Conservation (phyloP, 2,329 filamentous ascomycete species). For the Phoma sp. region DNA sequence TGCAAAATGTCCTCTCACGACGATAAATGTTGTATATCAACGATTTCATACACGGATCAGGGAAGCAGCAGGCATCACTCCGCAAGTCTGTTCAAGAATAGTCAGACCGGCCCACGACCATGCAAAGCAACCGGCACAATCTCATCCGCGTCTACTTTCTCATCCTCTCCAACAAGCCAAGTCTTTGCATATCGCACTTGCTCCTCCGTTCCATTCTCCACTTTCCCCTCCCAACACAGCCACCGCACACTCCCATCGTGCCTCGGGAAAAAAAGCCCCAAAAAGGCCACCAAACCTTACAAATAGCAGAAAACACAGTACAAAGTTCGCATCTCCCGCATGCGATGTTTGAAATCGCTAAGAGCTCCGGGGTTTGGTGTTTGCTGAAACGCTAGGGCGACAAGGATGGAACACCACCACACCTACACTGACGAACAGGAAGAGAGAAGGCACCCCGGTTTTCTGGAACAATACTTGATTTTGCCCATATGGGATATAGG, state of each 20-base stretch:
- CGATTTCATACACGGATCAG: too few relatives aligned
- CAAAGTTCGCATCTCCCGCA: slow-evolving; percentile 7
- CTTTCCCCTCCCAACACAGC: not conserved
- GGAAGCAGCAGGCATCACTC: not conserved
- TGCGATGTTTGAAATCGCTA: slow-evolving; percentile 27
- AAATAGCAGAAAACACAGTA: not conserved
- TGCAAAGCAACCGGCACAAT: too few relatives aligned
- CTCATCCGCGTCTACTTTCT: not conserved
- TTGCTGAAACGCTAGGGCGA: slow-evolving; percentile 35
- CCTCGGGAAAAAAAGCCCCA: not conserved
- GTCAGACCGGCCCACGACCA: not conserved
- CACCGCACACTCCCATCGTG: not conserved
- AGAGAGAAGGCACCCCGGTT: not conserved
- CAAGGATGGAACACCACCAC: slow-evolving; percentile 22
- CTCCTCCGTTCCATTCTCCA: not conserved
- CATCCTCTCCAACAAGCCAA: not conserved
- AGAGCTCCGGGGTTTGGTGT: slow-evolving; percentile 8
- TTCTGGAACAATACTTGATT: slow-evolving; percentile 9
- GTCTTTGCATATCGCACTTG: not conserved
- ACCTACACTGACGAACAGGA: not conserved
- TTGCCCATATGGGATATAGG: not conserved
- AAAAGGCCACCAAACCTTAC: not conserved
- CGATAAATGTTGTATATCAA: too few relatives aligned
- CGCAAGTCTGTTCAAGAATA: not conserved
- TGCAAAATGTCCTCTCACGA: too few relatives aligned